Evolutionary conservation across 2,329 filamentous ascomycete genomes (phyloP).

Genomic region (Dichotomopilus funicola): DNA sequence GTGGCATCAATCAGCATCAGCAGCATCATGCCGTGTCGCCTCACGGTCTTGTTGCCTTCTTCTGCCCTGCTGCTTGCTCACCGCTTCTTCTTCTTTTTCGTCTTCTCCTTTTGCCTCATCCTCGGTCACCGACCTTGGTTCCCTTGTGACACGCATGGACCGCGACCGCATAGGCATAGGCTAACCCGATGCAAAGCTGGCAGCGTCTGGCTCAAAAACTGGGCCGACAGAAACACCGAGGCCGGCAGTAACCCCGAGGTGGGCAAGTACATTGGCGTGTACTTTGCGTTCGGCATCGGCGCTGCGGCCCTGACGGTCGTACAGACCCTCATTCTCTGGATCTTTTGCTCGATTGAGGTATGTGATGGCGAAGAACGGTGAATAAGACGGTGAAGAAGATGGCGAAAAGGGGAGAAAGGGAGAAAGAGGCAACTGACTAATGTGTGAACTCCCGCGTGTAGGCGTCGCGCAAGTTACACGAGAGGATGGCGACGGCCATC

Average conservation of each 20-base stretch:
- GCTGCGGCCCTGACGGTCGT: conserved; percentile 77
- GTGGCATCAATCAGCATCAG: neutral
- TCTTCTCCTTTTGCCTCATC: neutral
- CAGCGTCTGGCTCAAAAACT: conserved; percentile 88
- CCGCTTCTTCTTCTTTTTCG: neutral
- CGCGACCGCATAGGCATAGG: neutral
- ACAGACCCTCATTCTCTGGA: conserved; percentile 94
- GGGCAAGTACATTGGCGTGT: conserved; percentile 88
- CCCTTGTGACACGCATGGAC: neutral
- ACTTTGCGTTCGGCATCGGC: conserved; percentile 90
- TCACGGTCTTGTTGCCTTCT: conserved; percentile 4
- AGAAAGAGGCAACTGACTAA: conserved; percentile 8
- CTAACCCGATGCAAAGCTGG: conserved; percentile 45
- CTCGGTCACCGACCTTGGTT: neutral
- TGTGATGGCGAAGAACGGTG: conserved; percentile 16
- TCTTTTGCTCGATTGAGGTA: conserved; percentile 98
- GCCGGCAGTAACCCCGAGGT: conserved; percentile 65
- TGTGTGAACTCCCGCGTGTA: conserved; percentile 28
- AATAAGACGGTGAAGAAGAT: too few relatives aligned
- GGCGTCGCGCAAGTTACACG: conserved; percentile 93
- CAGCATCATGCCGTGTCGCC: neutral
- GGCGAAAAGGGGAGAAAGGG: too few relatives aligned
- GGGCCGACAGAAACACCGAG: conserved; percentile 73
- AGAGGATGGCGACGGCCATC: conserved; percentile 94
- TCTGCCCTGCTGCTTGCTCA: conserved; percentile 16